These are phyloP conservation scores for Inga laurina DNA, from an alignment of 306 rosid genomes.

Conservation along the genomic window DNA sequence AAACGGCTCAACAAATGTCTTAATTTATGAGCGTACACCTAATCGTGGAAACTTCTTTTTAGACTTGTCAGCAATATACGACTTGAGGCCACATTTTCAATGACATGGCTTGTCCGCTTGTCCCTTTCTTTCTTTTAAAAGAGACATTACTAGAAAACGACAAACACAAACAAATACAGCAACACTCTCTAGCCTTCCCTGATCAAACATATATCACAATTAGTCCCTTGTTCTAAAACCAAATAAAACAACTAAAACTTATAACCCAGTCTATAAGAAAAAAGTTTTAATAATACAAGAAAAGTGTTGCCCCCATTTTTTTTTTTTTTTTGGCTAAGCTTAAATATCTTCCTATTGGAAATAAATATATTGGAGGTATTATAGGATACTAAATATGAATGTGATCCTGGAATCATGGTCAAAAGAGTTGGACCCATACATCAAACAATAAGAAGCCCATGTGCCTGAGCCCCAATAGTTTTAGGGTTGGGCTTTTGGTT, in stretches of 20 bases:
- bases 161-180: neutral
- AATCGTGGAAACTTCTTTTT: slow-evolving; percentile 10
- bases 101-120: neutral
- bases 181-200: neutral
- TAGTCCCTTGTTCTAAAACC: neutral
- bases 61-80: neutral
- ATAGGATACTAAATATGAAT: accelerated
- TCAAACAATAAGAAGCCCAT: neutral
- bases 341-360: no score
- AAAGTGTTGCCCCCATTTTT: neutral
- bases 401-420: neutral
- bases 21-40: slow-evolving; percentile 2
- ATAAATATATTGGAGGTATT: accelerated
- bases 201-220: neutral
- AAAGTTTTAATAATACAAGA: neutral
- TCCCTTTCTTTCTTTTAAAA: neutral
- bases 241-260: neutral
- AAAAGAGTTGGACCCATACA: neutral
- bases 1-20: neutral
- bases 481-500: neutral
- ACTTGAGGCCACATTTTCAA: neutral
- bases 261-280: neutral
- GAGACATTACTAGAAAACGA: no score
- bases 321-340: no score
- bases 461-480: neutral